These are phyloP conservation scores for Pseudonitzschia multistriata DNA, from an alignment of 108 stramenopile species.

Conservation along the genomic window DNA sequence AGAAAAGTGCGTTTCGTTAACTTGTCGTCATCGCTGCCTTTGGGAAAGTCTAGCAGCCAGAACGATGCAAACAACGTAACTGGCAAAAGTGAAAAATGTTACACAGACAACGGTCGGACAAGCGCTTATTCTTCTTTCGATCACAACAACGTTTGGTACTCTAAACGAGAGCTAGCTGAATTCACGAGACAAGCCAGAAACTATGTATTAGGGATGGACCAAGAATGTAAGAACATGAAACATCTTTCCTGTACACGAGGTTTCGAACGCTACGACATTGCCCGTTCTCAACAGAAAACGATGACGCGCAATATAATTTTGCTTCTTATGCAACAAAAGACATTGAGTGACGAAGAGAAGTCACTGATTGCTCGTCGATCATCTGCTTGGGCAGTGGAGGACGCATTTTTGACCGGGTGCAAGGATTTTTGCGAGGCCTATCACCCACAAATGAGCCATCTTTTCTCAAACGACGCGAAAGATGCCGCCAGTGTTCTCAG, in stretches of 20 bases:
- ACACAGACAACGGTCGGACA: neutral
- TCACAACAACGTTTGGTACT: constrained; percentile 8
- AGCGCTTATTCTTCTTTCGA: neutral
- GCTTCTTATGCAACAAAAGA: neutral
- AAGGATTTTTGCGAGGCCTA: constrained; percentile 9
- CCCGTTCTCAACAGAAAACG: constrained; percentile 1
- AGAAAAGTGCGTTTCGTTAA: neutral
- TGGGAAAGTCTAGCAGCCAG: neutral
- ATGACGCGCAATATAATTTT: constrained; percentile 13
- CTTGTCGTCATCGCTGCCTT: neutral
- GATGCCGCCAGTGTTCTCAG: neutral
- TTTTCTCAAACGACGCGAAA: neutral
- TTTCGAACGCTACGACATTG: constrained; percentile 10
- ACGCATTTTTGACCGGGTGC: constrained; percentile 7
- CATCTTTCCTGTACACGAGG: neutral
- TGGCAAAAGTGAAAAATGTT: neutral
- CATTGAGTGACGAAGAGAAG: constrained; percentile 5
- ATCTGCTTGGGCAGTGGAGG: neutral
- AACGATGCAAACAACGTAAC: neutral
- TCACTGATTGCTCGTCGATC: neutral
- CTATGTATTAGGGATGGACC: neutral
- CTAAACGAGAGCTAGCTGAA: neutral
- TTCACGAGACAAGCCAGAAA: constrained; percentile 12
- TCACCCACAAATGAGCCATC: neutral
- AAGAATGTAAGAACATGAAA: neutral